These are phyloP conservation scores for Lasiodiplodia hormozganensis DNA, from an alignment of 2,329 filamentous ascomycete genomes.

Conservation along the genomic window DNA sequence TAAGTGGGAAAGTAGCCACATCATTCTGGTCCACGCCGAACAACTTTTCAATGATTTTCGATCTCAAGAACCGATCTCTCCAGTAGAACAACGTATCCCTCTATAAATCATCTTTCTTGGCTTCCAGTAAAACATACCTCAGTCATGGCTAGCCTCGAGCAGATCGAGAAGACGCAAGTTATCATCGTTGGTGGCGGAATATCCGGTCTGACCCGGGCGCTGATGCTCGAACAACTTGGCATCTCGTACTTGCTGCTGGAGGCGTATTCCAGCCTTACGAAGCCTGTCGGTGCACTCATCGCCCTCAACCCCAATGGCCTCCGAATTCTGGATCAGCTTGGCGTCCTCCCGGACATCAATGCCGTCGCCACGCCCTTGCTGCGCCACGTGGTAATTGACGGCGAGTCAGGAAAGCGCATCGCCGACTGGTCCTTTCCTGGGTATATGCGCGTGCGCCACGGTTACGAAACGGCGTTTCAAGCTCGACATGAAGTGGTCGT, in stretches of 20 bases:
- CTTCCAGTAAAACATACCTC: too few species aligned
- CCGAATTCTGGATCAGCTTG: conserved; percentile 28
- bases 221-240: background rate
- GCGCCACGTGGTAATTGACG: background rate
- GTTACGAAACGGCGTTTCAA: background rate
- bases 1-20: too few species aligned
- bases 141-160: too few species aligned
- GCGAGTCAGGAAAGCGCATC: background rate
- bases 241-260: conserved; percentile 34
- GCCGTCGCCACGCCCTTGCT: background rate
- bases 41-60: too few species aligned
- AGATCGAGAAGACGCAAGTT: conserved; percentile 17
- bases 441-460: background rate
- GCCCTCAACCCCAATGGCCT: conserved; percentile 6
- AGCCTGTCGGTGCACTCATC: conserved; percentile 1
- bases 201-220: conserved; percentile 10
- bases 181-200: conserved; percentile 24
- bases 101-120: too few species aligned
- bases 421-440: background rate
- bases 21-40: too few species aligned
- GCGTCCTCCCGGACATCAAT: background rate
- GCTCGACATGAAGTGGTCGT: background rate
- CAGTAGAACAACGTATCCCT: too few species aligned
- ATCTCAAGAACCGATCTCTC: too few species aligned
- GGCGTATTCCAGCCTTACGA: conserved; percentile 33